These are phyloP conservation scores for Kluyveromyces wickerhamii DNA, from an alignment of 805 yeast species.

Conservation along the genomic window DNA sequence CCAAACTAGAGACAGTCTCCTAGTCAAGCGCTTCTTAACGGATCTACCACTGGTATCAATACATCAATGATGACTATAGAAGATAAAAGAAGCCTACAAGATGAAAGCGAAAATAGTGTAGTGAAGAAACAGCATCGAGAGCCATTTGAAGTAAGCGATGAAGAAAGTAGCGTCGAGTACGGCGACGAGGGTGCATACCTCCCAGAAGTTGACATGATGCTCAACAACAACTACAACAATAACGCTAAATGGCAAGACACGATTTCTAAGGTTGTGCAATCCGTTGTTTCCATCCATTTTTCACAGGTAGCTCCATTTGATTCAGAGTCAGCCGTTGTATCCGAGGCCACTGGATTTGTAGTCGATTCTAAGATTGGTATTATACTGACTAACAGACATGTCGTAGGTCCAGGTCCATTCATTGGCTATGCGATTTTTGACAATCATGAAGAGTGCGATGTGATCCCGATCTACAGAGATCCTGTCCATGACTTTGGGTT, in stretches of 20 bases:
- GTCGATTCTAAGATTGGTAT: slow-evolving; percentile 79
- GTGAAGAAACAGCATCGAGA: too few relatives aligned
- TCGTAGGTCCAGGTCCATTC: slow-evolving; percentile 93
- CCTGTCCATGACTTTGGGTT: slow-evolving; percentile 96
- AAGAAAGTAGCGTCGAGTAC: background rate
- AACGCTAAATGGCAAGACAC: slow-evolving; percentile 67
- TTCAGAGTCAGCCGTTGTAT: slow-evolving; percentile 68
- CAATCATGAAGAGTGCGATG: slow-evolving; percentile 88
- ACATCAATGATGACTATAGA: background rate
- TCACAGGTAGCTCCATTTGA: slow-evolving; percentile 83
- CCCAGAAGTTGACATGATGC: too few relatives aligned
- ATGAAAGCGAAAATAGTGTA: too few relatives aligned
- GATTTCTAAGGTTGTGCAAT: slow-evolving; percentile 69
- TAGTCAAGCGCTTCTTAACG: too few relatives aligned
- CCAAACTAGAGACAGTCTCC: too few relatives aligned
- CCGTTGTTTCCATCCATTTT: slow-evolving; percentile 85
- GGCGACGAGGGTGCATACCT: background rate
- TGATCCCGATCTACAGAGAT: slow-evolving; percentile 79
- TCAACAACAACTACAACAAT: too few relatives aligned
- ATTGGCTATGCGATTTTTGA: slow-evolving; percentile 87
- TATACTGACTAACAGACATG: slow-evolving; percentile 87
- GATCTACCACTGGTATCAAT: too few relatives aligned
- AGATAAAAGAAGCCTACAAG: too few relatives aligned
- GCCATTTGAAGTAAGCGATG: too few relatives aligned
- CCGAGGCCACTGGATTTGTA: slow-evolving; percentile 94